phyloP scores from a whole-genome alignment of 257 asterid genomes.

The Datura wrightii region DNA sequence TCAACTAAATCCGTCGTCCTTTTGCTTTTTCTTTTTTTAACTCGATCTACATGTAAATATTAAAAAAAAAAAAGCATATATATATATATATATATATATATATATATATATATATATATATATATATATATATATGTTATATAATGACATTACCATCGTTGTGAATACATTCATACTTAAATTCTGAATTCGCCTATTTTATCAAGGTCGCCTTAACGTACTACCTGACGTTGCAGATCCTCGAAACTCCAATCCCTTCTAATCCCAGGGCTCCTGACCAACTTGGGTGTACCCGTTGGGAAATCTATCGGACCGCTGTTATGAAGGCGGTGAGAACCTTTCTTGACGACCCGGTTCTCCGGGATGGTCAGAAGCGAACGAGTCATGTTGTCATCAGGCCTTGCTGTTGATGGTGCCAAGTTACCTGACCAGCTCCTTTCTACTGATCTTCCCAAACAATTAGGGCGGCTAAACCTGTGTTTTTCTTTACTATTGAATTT shows the following conservation, averaged over 20 bases:
- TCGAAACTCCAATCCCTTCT: slow-evolving; percentile 64
- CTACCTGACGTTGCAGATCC: slow-evolving; percentile 31
- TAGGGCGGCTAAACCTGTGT: slow-evolving; percentile 31
- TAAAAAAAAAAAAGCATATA: not conserved
- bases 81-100: no score
- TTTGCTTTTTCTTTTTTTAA: not conserved
- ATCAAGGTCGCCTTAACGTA: not conserved
- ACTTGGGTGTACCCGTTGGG: slow-evolving; percentile 35
- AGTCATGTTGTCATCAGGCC: slow-evolving; percentile 24
- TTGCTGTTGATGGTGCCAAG: slow-evolving; percentile 23
- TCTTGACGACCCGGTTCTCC: not conserved
- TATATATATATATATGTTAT: not conserved
- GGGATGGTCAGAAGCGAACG: slow-evolving; percentile 23
- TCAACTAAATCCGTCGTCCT: not conserved
- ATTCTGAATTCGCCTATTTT: not conserved
- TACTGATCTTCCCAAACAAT: slow-evolving; percentile 26
- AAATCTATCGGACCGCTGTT: slow-evolving; percentile 21
- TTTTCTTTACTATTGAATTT: slow-evolving; percentile 2
- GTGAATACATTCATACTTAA: not conserved
- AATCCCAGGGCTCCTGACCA: slow-evolving; percentile 55
- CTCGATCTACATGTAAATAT: not conserved
- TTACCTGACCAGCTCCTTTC: slow-evolving; percentile 58
- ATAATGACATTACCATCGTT: not conserved
- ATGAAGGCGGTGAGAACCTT: slow-evolving; percentile 12
- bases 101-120: not conserved